Conservation (phyloP, 352 stramenopile genomes). For the Globisporangium cederbergense region DNA sequence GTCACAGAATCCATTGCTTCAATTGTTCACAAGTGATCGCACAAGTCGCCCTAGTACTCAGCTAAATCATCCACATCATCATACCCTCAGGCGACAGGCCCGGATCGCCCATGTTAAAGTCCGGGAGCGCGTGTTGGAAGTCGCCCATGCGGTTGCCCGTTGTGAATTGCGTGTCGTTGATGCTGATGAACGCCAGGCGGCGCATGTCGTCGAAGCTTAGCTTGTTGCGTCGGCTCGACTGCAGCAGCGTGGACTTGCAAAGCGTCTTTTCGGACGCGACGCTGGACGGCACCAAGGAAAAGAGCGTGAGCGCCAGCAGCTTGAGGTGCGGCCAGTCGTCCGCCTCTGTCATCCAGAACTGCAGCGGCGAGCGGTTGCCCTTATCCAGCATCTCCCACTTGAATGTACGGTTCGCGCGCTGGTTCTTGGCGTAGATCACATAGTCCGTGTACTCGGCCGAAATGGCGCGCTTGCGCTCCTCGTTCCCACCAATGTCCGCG, state of each 20-base stretch:
- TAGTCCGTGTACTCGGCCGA: conserved; percentile 76
- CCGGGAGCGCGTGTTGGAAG: conserved; percentile 53
- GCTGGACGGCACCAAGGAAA: conserved; percentile 73
- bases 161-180: conserved; percentile 75
- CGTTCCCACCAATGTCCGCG: conserved; percentile 54
- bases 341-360: conserved; percentile 78
- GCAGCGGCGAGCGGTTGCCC: conserved; percentile 63
- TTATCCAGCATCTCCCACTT: conserved; percentile 88
- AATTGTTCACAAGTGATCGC: conserved; percentile 1
- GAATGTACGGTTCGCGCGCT: conserved; percentile 74
- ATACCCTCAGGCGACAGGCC: conserved; percentile 71
- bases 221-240: conserved; percentile 72
- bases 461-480: conserved; percentile 69
- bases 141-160: conserved; percentile 42
- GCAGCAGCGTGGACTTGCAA: conserved; percentile 58
- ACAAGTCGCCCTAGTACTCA: conserved; percentile 17
- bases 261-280: conserved; percentile 68
- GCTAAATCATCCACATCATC: conserved; percentile 86
- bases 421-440: conserved; percentile 79
- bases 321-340: conserved; percentile 81
- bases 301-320: conserved; percentile 67
- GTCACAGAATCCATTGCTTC: no score
- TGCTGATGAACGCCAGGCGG: conserved; percentile 74
- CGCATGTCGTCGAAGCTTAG: conserved; percentile 70
- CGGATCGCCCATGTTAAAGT: conserved; percentile 69